A percentile compares a stretch with the other conserved stretches of the same genome.
Evolutionary conservation across 495 filamentous ascomycete genomes (phyloP).

Genomic region (Pseudevernia furfuracea): DNA sequence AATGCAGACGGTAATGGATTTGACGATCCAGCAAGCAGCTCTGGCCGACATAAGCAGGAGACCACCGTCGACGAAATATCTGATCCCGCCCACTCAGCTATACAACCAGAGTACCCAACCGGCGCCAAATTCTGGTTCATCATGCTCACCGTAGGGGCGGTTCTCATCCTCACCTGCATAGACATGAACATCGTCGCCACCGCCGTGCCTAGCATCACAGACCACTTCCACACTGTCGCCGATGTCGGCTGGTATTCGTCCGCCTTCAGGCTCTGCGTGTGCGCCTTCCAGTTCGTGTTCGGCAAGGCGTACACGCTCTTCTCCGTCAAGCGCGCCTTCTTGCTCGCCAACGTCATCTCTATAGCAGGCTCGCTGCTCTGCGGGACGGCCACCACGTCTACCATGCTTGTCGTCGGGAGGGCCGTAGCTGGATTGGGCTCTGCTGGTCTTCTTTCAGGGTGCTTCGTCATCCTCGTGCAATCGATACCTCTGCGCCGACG

Average conservation of each 20-base stretch:
- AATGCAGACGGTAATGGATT: background rate
- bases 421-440: conserved; percentile 38
- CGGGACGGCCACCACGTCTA: conserved; percentile 35
- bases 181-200: conserved; percentile 40
- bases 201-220: conserved; percentile 42
- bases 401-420: conserved; percentile 40
- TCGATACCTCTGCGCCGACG: conserved; percentile 28
- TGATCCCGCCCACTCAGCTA: background rate
- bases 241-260: conserved; percentile 40
- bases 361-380: conserved; percentile 40
- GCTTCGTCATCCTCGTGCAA: conserved; percentile 44
- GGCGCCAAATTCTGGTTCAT: background rate
- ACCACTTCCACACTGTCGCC: conserved; percentile 39
- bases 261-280: conserved; percentile 38
- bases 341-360: conserved; percentile 35
- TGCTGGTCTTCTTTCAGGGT: conserved; percentile 45
- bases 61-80: background rate
- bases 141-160: background rate
- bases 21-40: background rate
- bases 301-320: conserved; percentile 35
- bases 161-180: background rate
- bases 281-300: conserved; percentile 38
- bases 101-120: background rate
- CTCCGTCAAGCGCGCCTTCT: conserved; percentile 8
- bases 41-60: background rate